Conservation (phyloP, 306 rosid genomes). For the Ceratonia siliqua region DNA sequence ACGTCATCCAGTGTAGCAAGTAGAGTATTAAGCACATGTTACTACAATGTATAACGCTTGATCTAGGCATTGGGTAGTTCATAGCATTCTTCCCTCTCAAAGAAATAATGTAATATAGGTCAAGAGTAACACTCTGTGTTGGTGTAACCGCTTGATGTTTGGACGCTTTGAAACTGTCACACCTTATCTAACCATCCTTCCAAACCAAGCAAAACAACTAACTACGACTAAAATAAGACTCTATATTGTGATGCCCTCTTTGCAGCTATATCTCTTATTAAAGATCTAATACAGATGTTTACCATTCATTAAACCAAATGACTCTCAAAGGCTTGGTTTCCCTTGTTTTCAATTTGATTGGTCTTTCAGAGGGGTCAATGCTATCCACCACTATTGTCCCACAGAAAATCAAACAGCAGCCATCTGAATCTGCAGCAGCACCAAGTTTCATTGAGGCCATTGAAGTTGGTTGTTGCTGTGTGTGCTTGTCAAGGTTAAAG, state of each 20-base stretch:
- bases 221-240: constrained; percentile 34
- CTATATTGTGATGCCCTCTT: constrained; percentile 27
- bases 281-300: constrained; percentile 35
- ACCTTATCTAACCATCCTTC: constrained; percentile 53
- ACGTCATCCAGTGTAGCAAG: background rate
- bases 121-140: constrained; percentile 67
- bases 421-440: constrained; percentile 33
- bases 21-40: background rate
- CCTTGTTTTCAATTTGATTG: constrained; percentile 45
- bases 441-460: constrained; percentile 9
- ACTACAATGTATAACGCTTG: background rate
- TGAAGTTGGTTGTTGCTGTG: constrained; percentile 56
- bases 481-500: constrained; percentile 69
- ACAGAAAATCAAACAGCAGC: constrained; percentile 26
- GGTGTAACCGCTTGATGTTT: constrained; percentile 70
- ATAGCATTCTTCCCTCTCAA: background rate
- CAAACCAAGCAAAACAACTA: constrained; percentile 56
- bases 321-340: constrained; percentile 50
- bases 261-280: constrained; percentile 39
- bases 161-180: constrained; percentile 45
- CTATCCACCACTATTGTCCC: constrained; percentile 19
- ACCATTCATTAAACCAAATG: constrained; percentile 42
- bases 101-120: constrained; percentile 50
- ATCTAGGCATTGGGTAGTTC: background rate
- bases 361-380: constrained; percentile 34